Percentiles rank a stretch among this genome's conserved stretches.
phyloP scores from a whole-genome alignment of 345 rosid genomes.

The Gossypium bickii region DNA sequence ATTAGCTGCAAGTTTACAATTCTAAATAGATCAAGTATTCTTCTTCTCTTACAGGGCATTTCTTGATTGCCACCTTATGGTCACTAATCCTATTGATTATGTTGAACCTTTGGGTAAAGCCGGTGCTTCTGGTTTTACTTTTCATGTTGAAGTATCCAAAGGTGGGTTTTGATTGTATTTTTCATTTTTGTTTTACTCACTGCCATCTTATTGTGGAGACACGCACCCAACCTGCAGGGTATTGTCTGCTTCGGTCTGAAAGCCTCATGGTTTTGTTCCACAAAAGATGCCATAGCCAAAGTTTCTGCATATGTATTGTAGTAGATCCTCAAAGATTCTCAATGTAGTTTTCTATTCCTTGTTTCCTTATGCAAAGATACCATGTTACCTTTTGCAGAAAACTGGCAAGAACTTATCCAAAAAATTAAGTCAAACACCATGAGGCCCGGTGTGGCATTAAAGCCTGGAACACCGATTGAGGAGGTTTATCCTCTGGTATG shows the following conservation, averaged over 20 bases:
- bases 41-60: constrained; percentile 51
- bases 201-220: background rate
- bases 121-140: constrained; percentile 97
- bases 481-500: constrained; percentile 84
- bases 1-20: background rate
- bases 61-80: constrained; percentile 96
- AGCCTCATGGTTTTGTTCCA: no score
- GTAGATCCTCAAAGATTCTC: no score
- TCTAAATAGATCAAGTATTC: constrained; percentile 2
- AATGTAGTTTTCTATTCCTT: background rate
- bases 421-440: constrained; percentile 74
- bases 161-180: constrained; percentile 33
- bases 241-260: no score
- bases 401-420: constrained; percentile 71
- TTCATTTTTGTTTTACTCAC: background rate
- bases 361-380: constrained; percentile 3
- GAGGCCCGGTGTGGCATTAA: constrained; percentile 84
- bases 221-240: no score
- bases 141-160: constrained; percentile 79
- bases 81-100: constrained; percentile 85
- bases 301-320: no score
- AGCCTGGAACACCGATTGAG: constrained; percentile 82
- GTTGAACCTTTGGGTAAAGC: constrained; percentile 70
- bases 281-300: no score
- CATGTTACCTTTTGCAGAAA: constrained; percentile 41